Conservation (phyloP, 1,284 basidiomycete species). For the Trametes polyzona region DNA sequence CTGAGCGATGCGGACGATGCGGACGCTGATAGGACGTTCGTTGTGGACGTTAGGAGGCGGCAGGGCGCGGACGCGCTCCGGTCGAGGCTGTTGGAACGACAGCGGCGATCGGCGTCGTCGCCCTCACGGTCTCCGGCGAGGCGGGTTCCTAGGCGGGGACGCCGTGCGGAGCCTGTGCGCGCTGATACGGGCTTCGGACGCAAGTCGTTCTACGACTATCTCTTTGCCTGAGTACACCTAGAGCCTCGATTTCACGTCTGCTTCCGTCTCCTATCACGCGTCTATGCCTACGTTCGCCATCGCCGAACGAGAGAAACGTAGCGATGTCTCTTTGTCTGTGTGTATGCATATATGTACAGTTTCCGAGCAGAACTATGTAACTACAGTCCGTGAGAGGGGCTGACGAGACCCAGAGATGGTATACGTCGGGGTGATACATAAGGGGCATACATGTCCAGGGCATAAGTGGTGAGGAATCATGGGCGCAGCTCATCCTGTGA, state of each 20-base stretch:
- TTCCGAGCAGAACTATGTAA: neutral
- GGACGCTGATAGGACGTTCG: slow-evolving; percentile 26
- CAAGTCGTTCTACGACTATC: slow-evolving; percentile 46
- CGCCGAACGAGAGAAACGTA: slow-evolving; percentile 1
- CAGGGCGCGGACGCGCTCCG: slow-evolving; percentile 31
- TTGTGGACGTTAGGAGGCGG: slow-evolving; percentile 33
- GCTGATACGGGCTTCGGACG: slow-evolving; percentile 4
- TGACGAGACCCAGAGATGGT: neutral
- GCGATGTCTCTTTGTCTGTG: slow-evolving; percentile 4
- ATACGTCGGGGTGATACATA: slow-evolving; percentile 6
- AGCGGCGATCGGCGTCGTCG: slow-evolving; percentile 38
- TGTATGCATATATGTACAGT: slow-evolving; percentile 4
- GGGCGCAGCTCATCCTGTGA: slow-evolving; percentile 52
- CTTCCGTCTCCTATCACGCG: no score
- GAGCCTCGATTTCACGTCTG: no score
- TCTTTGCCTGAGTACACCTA: slow-evolving; percentile 38
- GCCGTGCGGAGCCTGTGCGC: slow-evolving; percentile 19
- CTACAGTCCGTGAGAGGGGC: neutral
- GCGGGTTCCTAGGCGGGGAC: slow-evolving; percentile 30
- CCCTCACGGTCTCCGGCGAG: slow-evolving; percentile 48
- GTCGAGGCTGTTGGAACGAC: slow-evolving; percentile 33
- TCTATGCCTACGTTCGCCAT: neutral
- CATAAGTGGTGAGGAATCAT: neutral
- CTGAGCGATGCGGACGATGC: slow-evolving; percentile 20
- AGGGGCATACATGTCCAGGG: slow-evolving; percentile 1